Percentiles rank a stretch among this genome's conserved stretches.
These are phyloP conservation scores for Chaetomiaceae sp. DNA, from an alignment of 2,329 filamentous ascomycete species.

Conservation along the genomic window DNA sequence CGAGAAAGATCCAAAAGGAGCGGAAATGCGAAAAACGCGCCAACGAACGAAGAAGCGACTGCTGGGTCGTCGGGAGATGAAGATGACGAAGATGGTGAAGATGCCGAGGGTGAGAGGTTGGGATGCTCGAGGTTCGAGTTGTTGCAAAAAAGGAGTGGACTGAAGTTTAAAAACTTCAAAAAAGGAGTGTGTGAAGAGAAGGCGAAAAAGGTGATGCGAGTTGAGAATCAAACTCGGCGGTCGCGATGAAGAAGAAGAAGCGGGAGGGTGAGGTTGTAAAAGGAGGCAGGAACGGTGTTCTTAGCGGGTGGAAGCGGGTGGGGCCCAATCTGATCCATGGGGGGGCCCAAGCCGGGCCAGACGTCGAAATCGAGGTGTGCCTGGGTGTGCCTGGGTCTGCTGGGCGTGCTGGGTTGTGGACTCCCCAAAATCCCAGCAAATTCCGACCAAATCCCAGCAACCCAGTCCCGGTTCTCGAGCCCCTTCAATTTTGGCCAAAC, in stretches of 20 bases:
- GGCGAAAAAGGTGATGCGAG: conserved; percentile 16
- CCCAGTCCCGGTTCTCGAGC: conserved; percentile 20
- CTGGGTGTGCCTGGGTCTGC: too few relatives aligned
- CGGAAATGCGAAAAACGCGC: conserved; percentile 18
- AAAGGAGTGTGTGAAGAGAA: conserved; percentile 6
- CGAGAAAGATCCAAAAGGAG: conserved; percentile 22
- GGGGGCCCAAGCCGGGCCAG: conserved; percentile 9
- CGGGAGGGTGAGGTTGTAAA: conserved; percentile 1
- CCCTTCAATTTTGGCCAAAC: conserved; percentile 19
- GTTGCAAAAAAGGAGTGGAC: conserved; percentile 21
- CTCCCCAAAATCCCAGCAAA: conserved; percentile 7
- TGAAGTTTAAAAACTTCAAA: conserved; percentile 22
- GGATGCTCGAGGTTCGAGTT: too few relatives aligned
- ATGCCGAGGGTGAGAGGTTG: too few relatives aligned
- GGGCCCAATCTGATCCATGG: conserved; percentile 16
- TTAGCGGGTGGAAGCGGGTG: conserved; percentile 14
- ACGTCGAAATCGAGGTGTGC: too few relatives aligned
- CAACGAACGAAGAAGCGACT: conserved; percentile 1
- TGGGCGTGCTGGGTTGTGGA: too few relatives aligned
- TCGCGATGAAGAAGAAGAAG: conserved; percentile 18
- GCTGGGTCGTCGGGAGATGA: neutral
- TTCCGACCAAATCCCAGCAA: conserved; percentile 12
- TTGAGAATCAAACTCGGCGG: conserved; percentile 19
- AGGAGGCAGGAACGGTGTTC: conserved; percentile 12
- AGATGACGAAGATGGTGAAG: too few relatives aligned